Conservation (phyloP, 768 basidiomycete species). For the Dioszegia aurantiaca region DNA sequence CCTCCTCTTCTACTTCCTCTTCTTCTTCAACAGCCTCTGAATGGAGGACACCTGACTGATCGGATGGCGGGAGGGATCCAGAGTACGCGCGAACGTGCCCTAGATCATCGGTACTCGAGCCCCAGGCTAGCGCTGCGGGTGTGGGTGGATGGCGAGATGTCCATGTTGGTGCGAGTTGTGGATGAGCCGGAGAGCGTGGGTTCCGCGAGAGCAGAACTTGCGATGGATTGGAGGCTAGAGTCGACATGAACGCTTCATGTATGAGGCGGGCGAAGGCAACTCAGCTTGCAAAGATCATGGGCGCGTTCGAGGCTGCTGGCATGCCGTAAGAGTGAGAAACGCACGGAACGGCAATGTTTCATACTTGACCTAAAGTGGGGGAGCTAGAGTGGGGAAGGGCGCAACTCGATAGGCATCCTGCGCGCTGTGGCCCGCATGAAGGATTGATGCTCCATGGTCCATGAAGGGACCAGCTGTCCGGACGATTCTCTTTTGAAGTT, state of each 20-base stretch:
- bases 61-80: background rate
- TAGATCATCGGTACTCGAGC: background rate
- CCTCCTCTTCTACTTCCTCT: constrained; percentile 22
- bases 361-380: too few relatives aligned
- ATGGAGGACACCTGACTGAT: background rate
- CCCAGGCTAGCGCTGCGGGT: constrained; percentile 1
- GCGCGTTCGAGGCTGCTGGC: background rate
- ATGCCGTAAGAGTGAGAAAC: too few relatives aligned
- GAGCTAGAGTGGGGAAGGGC: too few relatives aligned
- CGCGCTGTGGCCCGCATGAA: too few relatives aligned
- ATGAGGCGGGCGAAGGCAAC: background rate
- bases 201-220: constrained; percentile 45
- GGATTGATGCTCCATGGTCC: too few relatives aligned
- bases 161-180: constrained; percentile 41
- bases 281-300: background rate
- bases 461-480: too few relatives aligned
- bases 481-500: too few relatives aligned
- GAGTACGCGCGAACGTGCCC: constrained; percentile 3
- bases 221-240: constrained; percentile 37
- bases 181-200: constrained; percentile 46
- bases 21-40: background rate
- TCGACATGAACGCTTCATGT: background rate
- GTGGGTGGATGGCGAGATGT: constrained; percentile 23
- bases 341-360: too few relatives aligned
- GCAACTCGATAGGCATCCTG: too few relatives aligned